These are phyloP conservation scores for Alternaria metachromatica DNA, from an alignment of 2,329 filamentous ascomycete genomes.

Conservation along the genomic window DNA sequence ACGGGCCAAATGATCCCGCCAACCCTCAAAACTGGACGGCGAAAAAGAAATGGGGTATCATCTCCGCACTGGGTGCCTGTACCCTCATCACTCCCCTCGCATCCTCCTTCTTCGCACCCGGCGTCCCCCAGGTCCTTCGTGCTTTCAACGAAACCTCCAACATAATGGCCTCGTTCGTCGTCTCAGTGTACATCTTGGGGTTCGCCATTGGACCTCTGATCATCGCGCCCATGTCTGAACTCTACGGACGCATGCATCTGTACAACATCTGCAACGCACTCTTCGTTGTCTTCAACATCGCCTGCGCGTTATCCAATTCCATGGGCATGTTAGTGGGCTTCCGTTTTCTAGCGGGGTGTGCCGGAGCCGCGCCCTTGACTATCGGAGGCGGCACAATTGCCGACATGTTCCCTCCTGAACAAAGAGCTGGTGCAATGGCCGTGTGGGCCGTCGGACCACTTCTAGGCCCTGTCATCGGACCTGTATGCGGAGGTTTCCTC, in stretches of 20 bases:
- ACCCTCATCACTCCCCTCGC: slow-evolving; percentile 50
- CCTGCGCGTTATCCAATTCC: slow-evolving; percentile 45
- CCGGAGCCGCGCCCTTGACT: slow-evolving; percentile 43
- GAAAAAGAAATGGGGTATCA: slow-evolving; percentile 47
- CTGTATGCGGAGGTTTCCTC: slow-evolving; percentile 44
- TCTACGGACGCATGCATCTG: slow-evolving; percentile 42
- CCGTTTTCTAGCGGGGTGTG: slow-evolving; percentile 45
- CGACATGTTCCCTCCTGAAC: slow-evolving; percentile 44
- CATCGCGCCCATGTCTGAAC: slow-evolving; percentile 47
- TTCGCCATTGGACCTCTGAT: slow-evolving; percentile 49
- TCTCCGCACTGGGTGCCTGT: slow-evolving; percentile 41
- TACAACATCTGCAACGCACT: slow-evolving; percentile 53
- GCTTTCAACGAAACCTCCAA: slow-evolving; percentile 41
- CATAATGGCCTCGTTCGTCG: slow-evolving; percentile 45
- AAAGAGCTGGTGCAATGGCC: slow-evolving; percentile 46
- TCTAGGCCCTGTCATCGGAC: slow-evolving; percentile 46
- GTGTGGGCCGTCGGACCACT: slow-evolving; percentile 48
- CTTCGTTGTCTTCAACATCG: slow-evolving; percentile 60
- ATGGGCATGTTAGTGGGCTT: slow-evolving; percentile 50
- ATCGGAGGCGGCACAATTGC: slow-evolving; percentile 47
- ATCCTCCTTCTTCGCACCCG: slow-evolving; percentile 62
- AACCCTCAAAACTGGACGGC: slow-evolving; percentile 50
- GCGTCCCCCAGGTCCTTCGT: slow-evolving; percentile 59
- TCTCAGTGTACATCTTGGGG: slow-evolving; percentile 49
- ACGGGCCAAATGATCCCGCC: slow-evolving; percentile 45